Evolutionary conservation across 371 early-diverging fungal genomes (phyloP).

Genomic region (Lichtheimia ornata): DNA sequence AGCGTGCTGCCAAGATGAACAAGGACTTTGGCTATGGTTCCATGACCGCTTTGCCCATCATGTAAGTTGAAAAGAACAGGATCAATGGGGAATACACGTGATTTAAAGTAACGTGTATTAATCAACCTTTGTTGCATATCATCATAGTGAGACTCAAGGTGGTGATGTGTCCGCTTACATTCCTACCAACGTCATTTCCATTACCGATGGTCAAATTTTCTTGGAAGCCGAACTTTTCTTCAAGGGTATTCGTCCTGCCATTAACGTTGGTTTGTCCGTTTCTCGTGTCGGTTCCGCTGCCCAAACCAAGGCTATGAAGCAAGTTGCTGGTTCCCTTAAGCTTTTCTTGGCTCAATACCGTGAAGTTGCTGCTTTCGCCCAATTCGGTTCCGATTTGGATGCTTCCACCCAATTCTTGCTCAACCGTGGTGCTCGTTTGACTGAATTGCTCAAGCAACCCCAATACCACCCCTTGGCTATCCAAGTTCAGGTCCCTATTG

Average conservation of each 20-base stretch:
- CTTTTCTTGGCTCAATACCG: constrained; percentile 98
- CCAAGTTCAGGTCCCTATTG: constrained; percentile 91
- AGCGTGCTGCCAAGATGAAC: too few species aligned
- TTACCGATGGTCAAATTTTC: too few species aligned
- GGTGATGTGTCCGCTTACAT: constrained; percentile 98
- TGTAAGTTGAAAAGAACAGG: constrained; percentile 61
- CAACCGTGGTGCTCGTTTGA: constrained; percentile 97
- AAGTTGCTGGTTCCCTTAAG: constrained; percentile 97
- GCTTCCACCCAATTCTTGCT: constrained; percentile 96
- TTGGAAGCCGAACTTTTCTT: too few species aligned
- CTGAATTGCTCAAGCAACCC: constrained; percentile 93
- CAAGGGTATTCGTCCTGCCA: too few species aligned
- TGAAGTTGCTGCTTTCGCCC: constrained; percentile 98
- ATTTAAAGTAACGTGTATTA: constrained; percentile 60
- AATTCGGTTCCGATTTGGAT: constrained; percentile 97
- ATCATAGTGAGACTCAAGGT: constrained; percentile 91
- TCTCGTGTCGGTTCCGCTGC: too few species aligned
- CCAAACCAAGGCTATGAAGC: constrained; percentile 96
- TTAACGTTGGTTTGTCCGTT: too few species aligned
- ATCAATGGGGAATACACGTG: constrained; percentile 77
- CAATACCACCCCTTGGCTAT: constrained; percentile 92
- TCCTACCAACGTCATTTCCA: too few species aligned
- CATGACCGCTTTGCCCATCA: too few species aligned
- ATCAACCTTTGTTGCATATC: neutral
- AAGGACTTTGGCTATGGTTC: too few species aligned